Conservation (phyloP, 2,329 filamentous ascomycete species). For the Orbilia ellipsospora region DNA sequence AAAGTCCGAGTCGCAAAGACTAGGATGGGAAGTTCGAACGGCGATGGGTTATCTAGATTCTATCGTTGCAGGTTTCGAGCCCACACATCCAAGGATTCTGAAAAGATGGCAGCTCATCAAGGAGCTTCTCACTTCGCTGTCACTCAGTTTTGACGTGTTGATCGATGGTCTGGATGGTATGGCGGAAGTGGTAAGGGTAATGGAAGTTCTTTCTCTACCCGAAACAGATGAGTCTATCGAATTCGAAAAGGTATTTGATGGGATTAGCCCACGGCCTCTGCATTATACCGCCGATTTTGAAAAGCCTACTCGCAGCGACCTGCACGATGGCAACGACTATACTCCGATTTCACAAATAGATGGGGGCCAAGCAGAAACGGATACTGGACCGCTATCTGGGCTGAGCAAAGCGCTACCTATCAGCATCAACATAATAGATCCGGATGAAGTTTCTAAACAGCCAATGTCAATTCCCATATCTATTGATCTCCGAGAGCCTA, state of each 20-base stretch:
- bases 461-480: too few relatives aligned
- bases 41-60: slow-evolving; percentile 26
- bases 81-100: background rate
- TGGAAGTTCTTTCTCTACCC: slow-evolving; percentile 24
- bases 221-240: slow-evolving; percentile 9
- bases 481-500: too few relatives aligned
- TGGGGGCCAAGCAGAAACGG: background rate
- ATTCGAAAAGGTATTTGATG: background rate
- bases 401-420: background rate
- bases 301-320: background rate
- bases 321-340: background rate
- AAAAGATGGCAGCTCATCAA: slow-evolving; percentile 16
- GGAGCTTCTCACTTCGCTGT: background rate
- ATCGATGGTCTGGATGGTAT: slow-evolving; percentile 18
- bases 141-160: background rate
- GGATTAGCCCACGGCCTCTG: background rate
- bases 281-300: background rate
- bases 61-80: slow-evolving; percentile 7
- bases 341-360: background rate
- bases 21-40: slow-evolving; percentile 24
- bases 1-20: background rate
- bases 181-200: slow-evolving; percentile 37
- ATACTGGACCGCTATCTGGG: background rate
- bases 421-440: background rate
- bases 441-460: too few relatives aligned